These are phyloP conservation scores for Chlamydomonas reinhardtii DNA, from an alignment of 163 green algal genomes.

Conservation along the genomic window DNA sequence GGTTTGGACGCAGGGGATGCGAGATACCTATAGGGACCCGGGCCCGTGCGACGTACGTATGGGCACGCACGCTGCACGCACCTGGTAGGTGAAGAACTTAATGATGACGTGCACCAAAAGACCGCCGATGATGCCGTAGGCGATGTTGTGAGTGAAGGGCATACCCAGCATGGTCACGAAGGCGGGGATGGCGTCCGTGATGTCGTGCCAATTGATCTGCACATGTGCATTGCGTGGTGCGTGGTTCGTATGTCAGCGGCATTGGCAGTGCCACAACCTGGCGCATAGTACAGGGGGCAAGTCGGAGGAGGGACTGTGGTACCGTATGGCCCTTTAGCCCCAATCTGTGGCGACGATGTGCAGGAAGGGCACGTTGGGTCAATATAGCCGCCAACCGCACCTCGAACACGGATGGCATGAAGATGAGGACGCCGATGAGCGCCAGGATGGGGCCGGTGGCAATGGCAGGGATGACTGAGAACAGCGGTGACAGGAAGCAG, in stretches of 20 bases:
- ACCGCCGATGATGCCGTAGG: slow-evolving; percentile 14
- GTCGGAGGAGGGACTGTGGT: no score
- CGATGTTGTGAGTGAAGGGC: slow-evolving; percentile 58
- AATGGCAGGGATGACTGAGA: slow-evolving; percentile 62
- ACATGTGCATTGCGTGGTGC: no score
- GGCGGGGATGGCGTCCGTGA: slow-evolving; percentile 44
- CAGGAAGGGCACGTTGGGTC: no score
- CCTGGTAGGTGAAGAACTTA: slow-evolving; percentile 59
- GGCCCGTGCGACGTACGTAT: no score
- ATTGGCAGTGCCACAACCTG: no score
- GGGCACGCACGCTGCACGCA: no score
- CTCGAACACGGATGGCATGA: slow-evolving; percentile 60
- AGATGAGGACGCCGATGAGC: slow-evolving; percentile 62
- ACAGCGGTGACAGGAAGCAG: slow-evolving; percentile 56
- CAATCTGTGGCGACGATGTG: no score
- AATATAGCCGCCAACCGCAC: not conserved
- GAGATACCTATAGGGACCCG: no score
- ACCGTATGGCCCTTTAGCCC: no score
- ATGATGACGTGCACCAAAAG: slow-evolving; percentile 56
- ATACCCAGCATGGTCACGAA: slow-evolving; percentile 60
- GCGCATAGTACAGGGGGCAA: no score
- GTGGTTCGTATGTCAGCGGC: no score
- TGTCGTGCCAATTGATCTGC: slow-evolving; percentile 31
- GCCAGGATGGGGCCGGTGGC: slow-evolving; percentile 61
- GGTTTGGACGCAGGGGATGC: no score